phyloP scores from a whole-genome alignment of 176 grass and related monocot genomes.

The Otatea glauca region DNA sequence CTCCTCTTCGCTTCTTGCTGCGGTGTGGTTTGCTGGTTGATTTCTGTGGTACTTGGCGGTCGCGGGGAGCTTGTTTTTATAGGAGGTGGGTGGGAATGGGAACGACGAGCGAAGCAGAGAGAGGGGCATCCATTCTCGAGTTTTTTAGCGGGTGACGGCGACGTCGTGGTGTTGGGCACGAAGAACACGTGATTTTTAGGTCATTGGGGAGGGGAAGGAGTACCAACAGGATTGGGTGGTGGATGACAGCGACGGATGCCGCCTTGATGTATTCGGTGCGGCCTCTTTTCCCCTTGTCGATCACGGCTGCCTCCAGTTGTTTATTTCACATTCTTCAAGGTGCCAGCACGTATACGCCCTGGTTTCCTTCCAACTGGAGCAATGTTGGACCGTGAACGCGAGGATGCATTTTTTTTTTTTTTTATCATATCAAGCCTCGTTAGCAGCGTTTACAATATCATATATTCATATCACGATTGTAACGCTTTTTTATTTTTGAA shows the following conservation, averaged over 20 bases:
- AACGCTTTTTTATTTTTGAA: too few species aligned
- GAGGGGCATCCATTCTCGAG: neutral
- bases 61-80: constrained; percentile 31
- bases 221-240: neutral
- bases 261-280: neutral
- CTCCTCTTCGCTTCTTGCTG: neutral
- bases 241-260: constrained; percentile 1
- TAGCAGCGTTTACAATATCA: too few species aligned
- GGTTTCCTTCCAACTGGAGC: neutral
- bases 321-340: neutral
- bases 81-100: neutral
- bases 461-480: too few species aligned
- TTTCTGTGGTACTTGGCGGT: constrained; percentile 4
- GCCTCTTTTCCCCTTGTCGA: constrained; percentile 17
- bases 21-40: neutral
- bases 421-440: too few species aligned
- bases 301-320: constrained; percentile 9
- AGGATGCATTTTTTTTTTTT: too few species aligned
- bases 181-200: constrained; percentile 59
- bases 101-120: neutral
- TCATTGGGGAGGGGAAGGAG: neutral
- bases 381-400: neutral
- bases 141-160: neutral
- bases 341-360: neutral
- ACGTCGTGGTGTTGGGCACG: constrained; percentile 34